Evolutionary conservation across 805 yeast genomes (phyloP).

Genomic region (Spathaspora gorwiae): DNA sequence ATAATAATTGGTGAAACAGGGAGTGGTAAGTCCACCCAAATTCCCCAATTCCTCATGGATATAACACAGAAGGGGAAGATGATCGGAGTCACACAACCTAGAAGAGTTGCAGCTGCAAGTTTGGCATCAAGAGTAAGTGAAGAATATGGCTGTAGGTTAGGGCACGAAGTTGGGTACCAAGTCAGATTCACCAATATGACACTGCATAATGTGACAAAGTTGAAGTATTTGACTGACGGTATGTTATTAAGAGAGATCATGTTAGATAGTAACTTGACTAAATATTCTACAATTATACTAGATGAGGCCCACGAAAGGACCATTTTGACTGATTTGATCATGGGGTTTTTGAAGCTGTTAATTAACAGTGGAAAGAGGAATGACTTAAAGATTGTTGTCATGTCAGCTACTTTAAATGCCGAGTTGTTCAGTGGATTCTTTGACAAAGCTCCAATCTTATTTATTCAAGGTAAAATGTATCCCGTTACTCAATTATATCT

Average conservation of each 20-base stretch:
- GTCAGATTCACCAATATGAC: constrained; percentile 83
- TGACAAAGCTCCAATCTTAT: constrained; percentile 73
- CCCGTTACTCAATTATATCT: constrained; percentile 75
- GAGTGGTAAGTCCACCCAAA: constrained; percentile 95
- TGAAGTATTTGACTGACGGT: constrained; percentile 94
- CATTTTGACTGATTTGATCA: constrained; percentile 78
- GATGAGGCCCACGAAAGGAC: constrained; percentile 99
- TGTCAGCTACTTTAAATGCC: constrained; percentile 98
- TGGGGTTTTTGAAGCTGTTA: constrained; percentile 81
- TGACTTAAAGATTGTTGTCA: constrained; percentile 67
- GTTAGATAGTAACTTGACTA: constrained; percentile 59
- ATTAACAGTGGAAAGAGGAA: constrained; percentile 45
- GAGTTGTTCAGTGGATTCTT: constrained; percentile 78
- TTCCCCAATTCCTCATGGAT: constrained; percentile 79
- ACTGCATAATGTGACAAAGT: constrained; percentile 46
- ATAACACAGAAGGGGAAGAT: constrained; percentile 36
- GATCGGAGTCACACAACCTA: constrained; percentile 93
- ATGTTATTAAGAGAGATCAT: constrained; percentile 90
- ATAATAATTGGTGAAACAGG: constrained; percentile 95
- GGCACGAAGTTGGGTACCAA: constrained; percentile 84
- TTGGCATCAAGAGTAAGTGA: constrained; percentile 89
- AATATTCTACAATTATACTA: constrained; percentile 72
- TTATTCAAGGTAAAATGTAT: constrained; percentile 84
- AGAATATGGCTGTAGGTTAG: constrained; percentile 73
- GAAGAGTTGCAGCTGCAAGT: constrained; percentile 95